Percentiles rank a stretch among this genome's conserved stretches.
These are phyloP conservation scores for Blastomyces gilchristii DNA, from an alignment of 2,329 filamentous ascomycete species.

Conservation along the genomic window DNA sequence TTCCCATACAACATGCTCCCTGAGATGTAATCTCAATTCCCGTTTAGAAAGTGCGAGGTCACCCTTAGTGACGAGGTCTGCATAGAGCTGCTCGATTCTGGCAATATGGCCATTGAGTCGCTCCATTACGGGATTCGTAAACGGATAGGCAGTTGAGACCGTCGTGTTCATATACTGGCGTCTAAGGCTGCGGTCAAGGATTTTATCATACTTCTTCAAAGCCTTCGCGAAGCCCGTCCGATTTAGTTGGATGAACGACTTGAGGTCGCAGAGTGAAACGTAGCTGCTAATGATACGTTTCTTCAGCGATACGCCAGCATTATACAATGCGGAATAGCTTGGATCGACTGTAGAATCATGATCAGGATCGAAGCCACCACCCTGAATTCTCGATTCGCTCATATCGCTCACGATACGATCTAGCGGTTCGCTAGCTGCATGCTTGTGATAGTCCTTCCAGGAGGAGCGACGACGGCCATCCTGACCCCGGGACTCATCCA, in stretches of 20 bases:
- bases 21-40: constrained; percentile 78
- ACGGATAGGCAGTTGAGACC: constrained; percentile 73
- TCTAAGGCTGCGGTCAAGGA: constrained; percentile 70
- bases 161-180: constrained; percentile 61
- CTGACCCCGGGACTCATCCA: constrained; percentile 35
- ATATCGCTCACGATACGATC: constrained; percentile 24
- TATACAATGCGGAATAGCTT: constrained; percentile 59
- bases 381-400: constrained; percentile 43
- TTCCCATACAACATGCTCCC: constrained; percentile 98
- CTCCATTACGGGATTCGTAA: constrained; percentile 61
- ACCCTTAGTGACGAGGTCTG: constrained; percentile 69
- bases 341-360: constrained; percentile 56
- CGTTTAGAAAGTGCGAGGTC: constrained; percentile 67
- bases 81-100: constrained; percentile 69
- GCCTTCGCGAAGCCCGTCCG: constrained; percentile 94
- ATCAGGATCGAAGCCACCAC: constrained; percentile 50
- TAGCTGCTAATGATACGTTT: constrained; percentile 81
- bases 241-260: constrained; percentile 93
- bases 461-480: constrained; percentile 31
- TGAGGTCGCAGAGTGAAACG: constrained; percentile 86
- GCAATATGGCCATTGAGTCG: constrained; percentile 60
- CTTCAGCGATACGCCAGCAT: constrained; percentile 74
- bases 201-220: constrained; percentile 98
- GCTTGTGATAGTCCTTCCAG: constrained; percentile 23
- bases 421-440: constrained; percentile 22